phyloP scores from a whole-genome alignment of 2,329 filamentous ascomycete genomes.

The Conoideocrella luteorostrata region DNA sequence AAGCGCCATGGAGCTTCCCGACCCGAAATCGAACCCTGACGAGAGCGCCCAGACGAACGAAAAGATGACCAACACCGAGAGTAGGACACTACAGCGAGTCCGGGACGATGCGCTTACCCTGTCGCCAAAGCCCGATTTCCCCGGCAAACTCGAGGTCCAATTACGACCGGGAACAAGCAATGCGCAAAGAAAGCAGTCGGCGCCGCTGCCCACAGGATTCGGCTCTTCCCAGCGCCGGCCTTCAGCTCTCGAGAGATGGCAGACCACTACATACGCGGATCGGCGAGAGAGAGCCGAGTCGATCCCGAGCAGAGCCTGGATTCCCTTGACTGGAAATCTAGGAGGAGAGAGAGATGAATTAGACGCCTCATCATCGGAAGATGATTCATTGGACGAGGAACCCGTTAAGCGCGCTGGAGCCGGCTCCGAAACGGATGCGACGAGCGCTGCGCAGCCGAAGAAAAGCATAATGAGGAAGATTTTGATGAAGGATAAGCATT shows the following conservation, averaged over 20 bases:
- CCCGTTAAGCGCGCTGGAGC: background rate
- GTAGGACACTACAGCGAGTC: background rate
- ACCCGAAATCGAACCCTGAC: too few relatives aligned
- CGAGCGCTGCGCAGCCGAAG: background rate
- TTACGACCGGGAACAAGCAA: background rate
- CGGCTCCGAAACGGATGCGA: background rate
- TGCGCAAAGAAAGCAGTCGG: constrained; percentile 1
- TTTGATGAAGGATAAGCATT: constrained; percentile 47
- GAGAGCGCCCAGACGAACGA: too few relatives aligned
- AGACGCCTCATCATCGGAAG: constrained; percentile 6
- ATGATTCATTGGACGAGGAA: background rate
- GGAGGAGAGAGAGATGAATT: background rate
- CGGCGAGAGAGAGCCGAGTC: constrained; percentile 6
- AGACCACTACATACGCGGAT: constrained; percentile 2
- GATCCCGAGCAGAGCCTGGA: constrained; percentile 10
- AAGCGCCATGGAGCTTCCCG: too few relatives aligned
- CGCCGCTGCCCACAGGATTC: background rate
- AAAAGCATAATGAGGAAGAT: constrained; percentile 4
- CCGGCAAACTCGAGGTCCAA: constrained; percentile 4
- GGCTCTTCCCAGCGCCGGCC: background rate
- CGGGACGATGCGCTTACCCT: too few relatives aligned
- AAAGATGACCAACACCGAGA: background rate
- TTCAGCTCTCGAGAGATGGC: constrained; percentile 8
- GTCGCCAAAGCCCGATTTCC: background rate
- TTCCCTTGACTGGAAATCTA: constrained; percentile 2